Conservation (phyloP, 805 yeast genomes). For the Danielozyma ontarioensis region DNA sequence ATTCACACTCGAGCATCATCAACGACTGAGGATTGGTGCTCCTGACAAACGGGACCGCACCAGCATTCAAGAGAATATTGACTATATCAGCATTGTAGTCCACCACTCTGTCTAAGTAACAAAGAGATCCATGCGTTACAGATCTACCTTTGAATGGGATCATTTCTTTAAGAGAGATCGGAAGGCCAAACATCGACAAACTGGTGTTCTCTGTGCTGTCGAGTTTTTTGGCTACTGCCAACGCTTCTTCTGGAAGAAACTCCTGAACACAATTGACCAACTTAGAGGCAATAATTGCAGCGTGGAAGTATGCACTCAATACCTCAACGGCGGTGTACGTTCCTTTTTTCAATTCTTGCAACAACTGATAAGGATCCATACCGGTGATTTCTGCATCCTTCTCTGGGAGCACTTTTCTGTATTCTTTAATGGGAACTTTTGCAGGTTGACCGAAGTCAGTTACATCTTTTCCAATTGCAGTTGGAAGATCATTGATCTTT, state of each 20-base stretch:
- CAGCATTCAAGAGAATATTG: conserved; percentile 8
- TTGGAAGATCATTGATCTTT: conserved; percentile 9
- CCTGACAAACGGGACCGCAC: conserved; percentile 16
- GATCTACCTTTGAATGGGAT: conserved; percentile 12
- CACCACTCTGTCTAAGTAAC: conserved; percentile 13
- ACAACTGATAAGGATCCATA: conserved; percentile 11
- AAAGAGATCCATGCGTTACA: conserved; percentile 13
- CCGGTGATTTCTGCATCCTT: conserved; percentile 11
- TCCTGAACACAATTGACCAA: conserved; percentile 13
- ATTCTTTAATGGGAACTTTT: conserved; percentile 11
- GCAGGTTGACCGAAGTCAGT: conserved; percentile 17
- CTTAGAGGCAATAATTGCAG: conserved; percentile 13
- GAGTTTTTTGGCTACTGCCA: conserved; percentile 11
- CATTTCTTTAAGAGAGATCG: conserved; percentile 19
- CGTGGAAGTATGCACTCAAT: conserved; percentile 13
- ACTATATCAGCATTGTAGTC: conserved; percentile 15
- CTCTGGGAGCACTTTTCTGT: conserved; percentile 8
- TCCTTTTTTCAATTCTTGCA: conserved; percentile 7
- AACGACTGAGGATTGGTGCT: conserved; percentile 19
- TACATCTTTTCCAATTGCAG: conserved; percentile 12
- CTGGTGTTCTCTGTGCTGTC: conserved; percentile 8
- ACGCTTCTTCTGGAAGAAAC: conserved; percentile 12
- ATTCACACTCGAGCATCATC: conserved; percentile 18
- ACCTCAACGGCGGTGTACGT: conserved; percentile 10
- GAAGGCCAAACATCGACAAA: conserved; percentile 14